Percentiles rank a stretch among this genome's conserved stretches.
Conservation (phyloP, 108 stramenopile species). For the Chaetoceros muelleri region DNA sequence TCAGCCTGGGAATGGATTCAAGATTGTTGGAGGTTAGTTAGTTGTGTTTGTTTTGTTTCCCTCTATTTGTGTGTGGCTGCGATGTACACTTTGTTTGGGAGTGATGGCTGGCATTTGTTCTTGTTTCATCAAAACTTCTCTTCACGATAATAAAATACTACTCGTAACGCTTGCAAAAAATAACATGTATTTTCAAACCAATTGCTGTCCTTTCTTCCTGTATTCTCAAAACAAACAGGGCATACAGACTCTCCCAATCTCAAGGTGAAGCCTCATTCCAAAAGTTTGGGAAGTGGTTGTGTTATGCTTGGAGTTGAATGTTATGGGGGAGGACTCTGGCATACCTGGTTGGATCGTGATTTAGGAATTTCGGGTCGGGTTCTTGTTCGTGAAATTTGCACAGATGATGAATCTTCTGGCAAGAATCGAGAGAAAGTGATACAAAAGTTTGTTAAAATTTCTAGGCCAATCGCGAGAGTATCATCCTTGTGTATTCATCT, state of each 20-base stretch:
- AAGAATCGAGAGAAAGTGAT: conserved; percentile 21
- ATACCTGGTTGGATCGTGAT: conserved; percentile 79
- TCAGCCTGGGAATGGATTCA: conserved; percentile 60
- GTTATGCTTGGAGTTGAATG: conserved; percentile 66
- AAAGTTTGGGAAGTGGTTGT: conserved; percentile 35
- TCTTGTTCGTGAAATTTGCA: conserved; percentile 23
- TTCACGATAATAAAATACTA: too few relatives aligned
- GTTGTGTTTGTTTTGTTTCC: neutral
- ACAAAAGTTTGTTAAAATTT: conserved; percentile 51
- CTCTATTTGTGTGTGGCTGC: too few relatives aligned
- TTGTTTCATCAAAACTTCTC: too few relatives aligned
- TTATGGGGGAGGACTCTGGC: conserved; percentile 80
- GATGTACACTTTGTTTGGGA: neutral
- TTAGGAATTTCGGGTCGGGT: conserved; percentile 60
- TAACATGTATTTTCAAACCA: neutral
- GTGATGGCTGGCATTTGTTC: too few relatives aligned
- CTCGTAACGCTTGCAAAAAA: too few relatives aligned
- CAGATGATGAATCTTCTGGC: conserved; percentile 9
- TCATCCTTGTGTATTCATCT: conserved; percentile 90
- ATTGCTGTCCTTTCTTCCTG: neutral
- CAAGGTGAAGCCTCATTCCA: conserved; percentile 76
- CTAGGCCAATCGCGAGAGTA: conserved; percentile 76
- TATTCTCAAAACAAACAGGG: neutral
- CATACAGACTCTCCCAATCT: conserved; percentile 85
- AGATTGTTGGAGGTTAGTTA: conserved; percentile 70